Percentiles rank a stretch among this genome's conserved stretches.
These are phyloP conservation scores for Pythium chondricola DNA, from an alignment of 352 stramenopile species.

Conservation along the genomic window DNA sequence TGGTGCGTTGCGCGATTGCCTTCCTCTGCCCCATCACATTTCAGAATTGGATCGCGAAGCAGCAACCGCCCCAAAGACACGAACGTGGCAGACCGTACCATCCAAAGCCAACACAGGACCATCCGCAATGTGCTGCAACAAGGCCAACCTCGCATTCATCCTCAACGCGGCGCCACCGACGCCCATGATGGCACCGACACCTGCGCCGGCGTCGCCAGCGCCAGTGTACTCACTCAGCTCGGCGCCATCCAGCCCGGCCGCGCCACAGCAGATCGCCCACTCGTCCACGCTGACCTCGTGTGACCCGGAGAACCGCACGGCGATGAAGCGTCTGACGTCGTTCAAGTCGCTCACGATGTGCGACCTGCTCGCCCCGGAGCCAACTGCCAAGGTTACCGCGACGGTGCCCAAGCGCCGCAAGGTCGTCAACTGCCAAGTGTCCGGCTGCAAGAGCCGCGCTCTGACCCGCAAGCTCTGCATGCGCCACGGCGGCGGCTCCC, in stretches of 20 bases:
- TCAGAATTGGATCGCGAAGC: conserved; percentile 16
- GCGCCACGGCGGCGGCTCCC: conserved; percentile 13
- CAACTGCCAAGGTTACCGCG: conserved; percentile 1
- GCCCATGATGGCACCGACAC: background rate
- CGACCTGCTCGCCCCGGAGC: conserved; percentile 15
- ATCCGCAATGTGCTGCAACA: conserved; percentile 17
- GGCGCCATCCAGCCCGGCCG: conserved; percentile 3
- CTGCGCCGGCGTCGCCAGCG: background rate
- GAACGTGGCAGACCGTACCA: too few species aligned
- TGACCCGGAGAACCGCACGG: conserved; percentile 20
- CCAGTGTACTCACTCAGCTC: background rate
- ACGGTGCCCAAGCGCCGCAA: conserved; percentile 17
- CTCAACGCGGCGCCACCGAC: conserved; percentile 5
- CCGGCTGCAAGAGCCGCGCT: conserved; percentile 13
- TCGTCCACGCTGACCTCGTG: conserved; percentile 15
- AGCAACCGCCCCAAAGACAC: background rate
- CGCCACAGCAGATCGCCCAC: conserved; percentile 4
- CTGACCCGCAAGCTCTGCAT: conserved; percentile 15
- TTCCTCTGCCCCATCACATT: conserved; percentile 21
- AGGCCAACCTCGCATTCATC: conserved; percentile 17
- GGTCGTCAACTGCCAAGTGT: conserved; percentile 15
- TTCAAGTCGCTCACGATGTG: conserved; percentile 17
- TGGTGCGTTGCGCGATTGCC: too few species aligned
- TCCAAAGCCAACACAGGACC: background rate
- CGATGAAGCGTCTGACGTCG: conserved; percentile 13